Base-by-base conservation (phyloP, 345 rosid genomes). In the Erucastrum elatum region DNA sequence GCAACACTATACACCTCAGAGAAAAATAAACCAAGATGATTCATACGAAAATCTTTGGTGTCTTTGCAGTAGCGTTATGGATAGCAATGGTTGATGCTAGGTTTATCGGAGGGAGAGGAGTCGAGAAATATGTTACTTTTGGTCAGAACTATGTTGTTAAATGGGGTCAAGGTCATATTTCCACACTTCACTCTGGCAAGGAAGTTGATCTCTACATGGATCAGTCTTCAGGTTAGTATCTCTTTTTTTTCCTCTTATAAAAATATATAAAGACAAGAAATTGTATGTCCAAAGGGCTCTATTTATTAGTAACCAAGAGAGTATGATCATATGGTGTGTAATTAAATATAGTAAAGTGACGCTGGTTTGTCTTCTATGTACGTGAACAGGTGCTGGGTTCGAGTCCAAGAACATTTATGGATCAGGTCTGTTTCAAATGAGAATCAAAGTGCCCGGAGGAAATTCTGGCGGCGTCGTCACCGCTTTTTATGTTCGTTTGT, bases 401-500 rank as follows among this genome's bases (percentile, higher is more conserved):
- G 85, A 75, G 4, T 91, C 97, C 16, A 87, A 84, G 79, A 58
- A 55, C 59, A 62, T 21, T 16, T 91, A 82, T 49, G 94, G 89
- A 9, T 85, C 88, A 55, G 97, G 97, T 64, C 84, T 81, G 62
- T 85, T 88, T 77, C 64, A 84, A 44, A 29, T 87, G 76, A 85
- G 76, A 66, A 84, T 90, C 26, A 91, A 87, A 87, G 68, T 87
- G 30, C 90, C 93, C 2, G 74, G 60, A 59, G 87, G 78, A 62
- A 85, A 90, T 84, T 80, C 94, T 34, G 87, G 85, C 1, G 94
- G 94, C 29, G 86, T 88, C 53, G 86, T 91, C 21, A 88, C 94
- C 0, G 91, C 93, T 21, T 90, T 84, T 70, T 91, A 91, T 72
- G 94, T 90, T 30, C 68, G 84, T 77, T 66, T 44, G 11, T 44